These are phyloP conservation scores for Coprinopsis marcescibilis DNA, from an alignment of 768 basidiomycete species.

Conservation along the genomic window DNA sequence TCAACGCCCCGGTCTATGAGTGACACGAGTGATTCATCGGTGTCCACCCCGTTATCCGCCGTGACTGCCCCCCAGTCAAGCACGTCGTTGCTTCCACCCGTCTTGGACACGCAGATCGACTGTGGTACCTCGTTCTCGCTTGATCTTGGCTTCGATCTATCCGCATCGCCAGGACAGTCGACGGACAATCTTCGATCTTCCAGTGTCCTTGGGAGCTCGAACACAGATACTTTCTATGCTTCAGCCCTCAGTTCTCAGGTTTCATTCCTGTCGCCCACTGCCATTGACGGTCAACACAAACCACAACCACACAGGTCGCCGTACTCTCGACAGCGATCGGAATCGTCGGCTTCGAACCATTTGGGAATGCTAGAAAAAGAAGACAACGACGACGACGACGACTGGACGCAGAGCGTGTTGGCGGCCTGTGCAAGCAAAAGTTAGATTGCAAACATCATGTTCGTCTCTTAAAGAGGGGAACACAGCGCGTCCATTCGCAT, in stretches of 20 bases:
- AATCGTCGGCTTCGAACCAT: slow-evolving; percentile 45
- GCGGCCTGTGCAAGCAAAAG: slow-evolving; percentile 43
- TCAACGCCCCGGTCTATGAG: slow-evolving; percentile 34
- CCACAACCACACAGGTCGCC: too few species aligned
- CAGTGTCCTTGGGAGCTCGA: slow-evolving; percentile 7
- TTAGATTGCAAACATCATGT: not conserved
- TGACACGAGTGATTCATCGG: slow-evolving; percentile 44
- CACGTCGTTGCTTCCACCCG: slow-evolving; percentile 43
- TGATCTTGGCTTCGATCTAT: slow-evolving; percentile 29
- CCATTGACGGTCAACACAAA: not conserved
- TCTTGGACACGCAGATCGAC: slow-evolving; percentile 58
- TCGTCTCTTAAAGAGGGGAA: too few species aligned
- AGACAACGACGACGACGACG: slow-evolving; percentile 41
- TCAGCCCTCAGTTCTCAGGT: slow-evolving; percentile 19
- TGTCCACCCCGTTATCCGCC: slow-evolving; percentile 47
- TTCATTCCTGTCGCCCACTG: slow-evolving; percentile 7
- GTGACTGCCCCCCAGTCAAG: slow-evolving; percentile 50
- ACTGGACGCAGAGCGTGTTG: slow-evolving; percentile 74
- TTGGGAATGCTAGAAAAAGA: slow-evolving; percentile 44
- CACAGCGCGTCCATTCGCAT: too few species aligned
- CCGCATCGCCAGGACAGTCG: too few species aligned
- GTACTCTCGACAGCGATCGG: too few species aligned
- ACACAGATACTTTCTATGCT: slow-evolving; percentile 11
- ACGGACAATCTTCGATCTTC: not conserved
- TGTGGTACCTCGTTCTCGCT: slow-evolving; percentile 41